These are phyloP conservation scores for Macroventuria anomochaeta DNA, from an alignment of 2,329 filamentous ascomycete species.

Conservation along the genomic window DNA sequence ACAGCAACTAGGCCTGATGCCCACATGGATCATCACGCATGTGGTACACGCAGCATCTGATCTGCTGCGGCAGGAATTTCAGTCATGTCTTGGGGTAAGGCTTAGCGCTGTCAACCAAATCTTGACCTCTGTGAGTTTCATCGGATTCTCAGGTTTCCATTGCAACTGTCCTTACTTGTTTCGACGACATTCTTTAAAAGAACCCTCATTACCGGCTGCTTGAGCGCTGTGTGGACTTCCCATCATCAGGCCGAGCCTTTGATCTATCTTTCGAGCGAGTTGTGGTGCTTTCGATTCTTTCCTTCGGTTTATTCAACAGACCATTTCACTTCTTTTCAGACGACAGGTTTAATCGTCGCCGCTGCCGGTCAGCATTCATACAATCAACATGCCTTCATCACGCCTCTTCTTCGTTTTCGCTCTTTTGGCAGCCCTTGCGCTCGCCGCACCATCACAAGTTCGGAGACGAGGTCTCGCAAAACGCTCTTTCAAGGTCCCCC, in stretches of 20 bases:
- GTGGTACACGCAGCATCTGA: constrained; percentile 19
- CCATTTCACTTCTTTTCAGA: constrained; percentile 31
- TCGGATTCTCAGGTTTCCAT: constrained; percentile 19
- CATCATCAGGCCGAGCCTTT: constrained; percentile 42
- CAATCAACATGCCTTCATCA: constrained; percentile 47
- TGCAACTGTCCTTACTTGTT: constrained; percentile 17
- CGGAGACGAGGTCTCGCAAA: constrained; percentile 52
- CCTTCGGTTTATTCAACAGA: constrained; percentile 26
- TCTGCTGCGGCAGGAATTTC: constrained; percentile 23
- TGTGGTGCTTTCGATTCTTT: constrained; percentile 29
- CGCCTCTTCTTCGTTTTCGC: constrained; percentile 53
- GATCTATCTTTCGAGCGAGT: constrained; percentile 25
- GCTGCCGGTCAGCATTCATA: constrained; percentile 49
- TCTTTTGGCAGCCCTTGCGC: constrained; percentile 56
- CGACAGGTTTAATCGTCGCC: constrained; percentile 27
- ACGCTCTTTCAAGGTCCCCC: constrained; percentile 68
- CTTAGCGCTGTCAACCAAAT: constrained; percentile 16
- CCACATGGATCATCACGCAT: constrained; percentile 20
- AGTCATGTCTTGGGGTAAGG: constrained; percentile 19
- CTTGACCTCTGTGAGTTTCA: constrained; percentile 22
- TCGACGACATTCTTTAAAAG: constrained; percentile 36
- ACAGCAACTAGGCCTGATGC: constrained; percentile 18
- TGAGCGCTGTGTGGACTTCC: constrained; percentile 31
- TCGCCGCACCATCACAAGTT: constrained; percentile 54
- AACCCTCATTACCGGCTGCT: constrained; percentile 33